Evolutionary conservation across 805 yeast genomes (phyloP).

Genomic region (Wickerhamiella slavikovae): DNA sequence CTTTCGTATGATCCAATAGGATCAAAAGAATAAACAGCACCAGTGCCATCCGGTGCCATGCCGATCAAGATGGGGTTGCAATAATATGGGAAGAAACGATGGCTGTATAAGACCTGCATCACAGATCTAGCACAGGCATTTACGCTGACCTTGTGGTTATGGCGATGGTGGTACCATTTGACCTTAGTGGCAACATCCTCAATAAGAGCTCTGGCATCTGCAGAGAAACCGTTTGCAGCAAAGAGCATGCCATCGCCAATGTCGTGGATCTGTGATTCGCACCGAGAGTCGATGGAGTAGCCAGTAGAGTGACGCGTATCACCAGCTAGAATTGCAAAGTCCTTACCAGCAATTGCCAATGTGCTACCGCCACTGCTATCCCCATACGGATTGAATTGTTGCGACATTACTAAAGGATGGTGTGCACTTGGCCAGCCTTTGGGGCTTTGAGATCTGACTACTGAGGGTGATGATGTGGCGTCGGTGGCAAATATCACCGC

Average conservation of each 20-base stretch:
- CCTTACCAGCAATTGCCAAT: conserved; percentile 93
- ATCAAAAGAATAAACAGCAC: conserved; percentile 89
- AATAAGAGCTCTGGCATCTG: conserved; percentile 77
- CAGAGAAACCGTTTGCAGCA: conserved; percentile 92
- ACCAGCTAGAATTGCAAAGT: conserved; percentile 91
- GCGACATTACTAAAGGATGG: conserved; percentile 3
- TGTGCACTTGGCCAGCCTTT: no score
- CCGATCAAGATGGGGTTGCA: conserved; percentile 93
- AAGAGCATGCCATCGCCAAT: conserved; percentile 75
- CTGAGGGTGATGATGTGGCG: no score
- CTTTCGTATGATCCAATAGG: conserved; percentile 97
- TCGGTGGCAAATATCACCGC: no score
- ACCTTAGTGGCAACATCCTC: conserved; percentile 32
- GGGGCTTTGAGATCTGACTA: no score
- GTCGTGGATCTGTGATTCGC: conserved; percentile 73
- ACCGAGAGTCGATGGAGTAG: conserved; percentile 79
- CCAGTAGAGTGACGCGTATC: conserved; percentile 96
- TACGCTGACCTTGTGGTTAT: conserved; percentile 49
- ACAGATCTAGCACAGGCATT: conserved; percentile 72
- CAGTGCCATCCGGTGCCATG: conserved; percentile 74
- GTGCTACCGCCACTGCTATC: conserved; percentile 79
- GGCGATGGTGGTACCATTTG: conserved; percentile 83
- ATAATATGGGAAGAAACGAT: conserved; percentile 91
- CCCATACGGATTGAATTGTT: conserved; percentile 14
- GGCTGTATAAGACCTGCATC: conserved; percentile 77